Percentiles rank a stretch among this genome's conserved stretches.
These are phyloP conservation scores for Tylopilus orsonianus DNA, from an alignment of 1,284 basidiomycete species.

Conservation along the genomic window DNA sequence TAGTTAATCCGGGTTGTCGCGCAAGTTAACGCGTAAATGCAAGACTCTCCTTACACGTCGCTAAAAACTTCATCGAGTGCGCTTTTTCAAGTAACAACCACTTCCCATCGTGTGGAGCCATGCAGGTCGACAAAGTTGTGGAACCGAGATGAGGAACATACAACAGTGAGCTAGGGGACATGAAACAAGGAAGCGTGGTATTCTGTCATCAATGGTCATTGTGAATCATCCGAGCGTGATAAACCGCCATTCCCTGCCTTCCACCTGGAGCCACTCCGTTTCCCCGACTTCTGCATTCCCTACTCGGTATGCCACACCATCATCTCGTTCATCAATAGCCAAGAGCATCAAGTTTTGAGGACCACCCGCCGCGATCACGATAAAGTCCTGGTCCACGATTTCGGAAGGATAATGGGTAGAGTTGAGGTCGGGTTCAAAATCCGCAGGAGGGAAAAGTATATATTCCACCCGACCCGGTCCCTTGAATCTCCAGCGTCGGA, in stretches of 20 bases:
- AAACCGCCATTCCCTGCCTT: constrained; percentile 21
- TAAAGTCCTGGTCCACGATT: constrained; percentile 19
- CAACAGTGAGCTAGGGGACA: too few species aligned
- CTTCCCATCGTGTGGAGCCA: background rate
- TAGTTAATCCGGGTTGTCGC: too few species aligned
- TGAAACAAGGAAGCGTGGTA: too few species aligned
- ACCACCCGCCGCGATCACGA: constrained; percentile 13
- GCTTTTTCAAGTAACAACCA: background rate
- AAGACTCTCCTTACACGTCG: too few species aligned
- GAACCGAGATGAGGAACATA: background rate
- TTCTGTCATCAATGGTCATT: too few species aligned
- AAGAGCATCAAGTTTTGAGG: constrained; percentile 4
- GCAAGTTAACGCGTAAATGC: too few species aligned
- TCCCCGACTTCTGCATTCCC: constrained; percentile 5
- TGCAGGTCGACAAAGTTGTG: background rate
- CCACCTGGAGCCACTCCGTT: constrained; percentile 6
- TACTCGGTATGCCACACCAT: constrained; percentile 18
- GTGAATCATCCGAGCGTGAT: constrained; percentile 17
- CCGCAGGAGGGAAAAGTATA: background rate
- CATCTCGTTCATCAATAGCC: constrained; percentile 23
- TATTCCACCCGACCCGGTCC: background rate
- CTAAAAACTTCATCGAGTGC: too few species aligned
- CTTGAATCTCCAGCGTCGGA: background rate
- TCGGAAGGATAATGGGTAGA: background rate
- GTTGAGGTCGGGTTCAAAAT: background rate